These are phyloP conservation scores for Curvularia verruculosa DNA, from an alignment of 2,329 filamentous ascomycete species.

Conservation along the genomic window DNA sequence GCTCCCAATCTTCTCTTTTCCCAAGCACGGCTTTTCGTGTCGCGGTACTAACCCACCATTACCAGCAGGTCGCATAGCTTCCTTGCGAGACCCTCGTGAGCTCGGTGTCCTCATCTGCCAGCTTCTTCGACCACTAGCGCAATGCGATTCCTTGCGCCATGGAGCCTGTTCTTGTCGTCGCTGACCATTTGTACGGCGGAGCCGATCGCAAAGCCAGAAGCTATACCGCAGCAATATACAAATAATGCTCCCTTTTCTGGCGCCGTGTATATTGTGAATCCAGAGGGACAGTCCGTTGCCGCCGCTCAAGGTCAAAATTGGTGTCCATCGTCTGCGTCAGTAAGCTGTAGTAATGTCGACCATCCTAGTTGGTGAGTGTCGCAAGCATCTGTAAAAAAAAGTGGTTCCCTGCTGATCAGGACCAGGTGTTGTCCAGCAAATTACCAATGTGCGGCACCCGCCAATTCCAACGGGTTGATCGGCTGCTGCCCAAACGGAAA, in stretches of 20 bases:
- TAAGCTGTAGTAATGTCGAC: constrained; percentile 52
- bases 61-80: constrained; percentile 6
- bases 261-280: constrained; percentile 48
- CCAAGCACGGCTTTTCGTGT: constrained; percentile 12
- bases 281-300: constrained; percentile 42
- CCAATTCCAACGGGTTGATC: constrained; percentile 42
- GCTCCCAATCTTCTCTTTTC: constrained; percentile 13
- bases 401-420: constrained; percentile 2
- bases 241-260: constrained; percentile 51
- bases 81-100: neutral
- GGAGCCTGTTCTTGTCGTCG: constrained; percentile 17
- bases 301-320: constrained; percentile 42
- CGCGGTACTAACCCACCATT: constrained; percentile 20
- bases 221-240: constrained; percentile 36
- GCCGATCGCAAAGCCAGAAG: constrained; percentile 36
- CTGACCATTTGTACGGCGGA: constrained; percentile 28
- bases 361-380: constrained; percentile 51
- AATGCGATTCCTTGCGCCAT: constrained; percentile 27
- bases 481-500: constrained; percentile 48
- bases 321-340: constrained; percentile 44
- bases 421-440: constrained; percentile 47
- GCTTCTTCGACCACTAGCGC: constrained; percentile 6
- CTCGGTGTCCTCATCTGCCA: neutral
- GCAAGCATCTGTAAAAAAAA: neutral
- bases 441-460: constrained; percentile 42